Conservation (phyloP, 2,329 filamentous ascomycete genomes). For the Lecanicillium sp. region DNA sequence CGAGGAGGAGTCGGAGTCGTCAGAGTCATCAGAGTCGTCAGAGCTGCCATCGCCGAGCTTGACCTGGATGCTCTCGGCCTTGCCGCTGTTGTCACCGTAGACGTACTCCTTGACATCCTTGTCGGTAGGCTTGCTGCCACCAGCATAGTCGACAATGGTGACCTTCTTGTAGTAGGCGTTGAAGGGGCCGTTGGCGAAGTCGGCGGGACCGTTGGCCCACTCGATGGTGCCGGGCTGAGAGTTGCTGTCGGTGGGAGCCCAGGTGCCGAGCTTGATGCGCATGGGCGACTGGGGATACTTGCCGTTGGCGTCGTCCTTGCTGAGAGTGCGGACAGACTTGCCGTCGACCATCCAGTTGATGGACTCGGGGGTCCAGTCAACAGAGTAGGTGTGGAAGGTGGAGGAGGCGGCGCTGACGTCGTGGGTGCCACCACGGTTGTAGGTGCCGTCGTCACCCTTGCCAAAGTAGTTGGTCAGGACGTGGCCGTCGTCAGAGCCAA, state of each 20-base stretch:
- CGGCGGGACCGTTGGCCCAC: conserved; percentile 54
- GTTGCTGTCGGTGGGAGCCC: conserved; percentile 53
- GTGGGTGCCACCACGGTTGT: conserved; percentile 53
- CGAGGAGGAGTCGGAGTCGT: neutral
- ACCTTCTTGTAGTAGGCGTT: conserved; percentile 36
- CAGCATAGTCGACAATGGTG: conserved; percentile 34
- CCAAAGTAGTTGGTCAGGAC: conserved; percentile 81
- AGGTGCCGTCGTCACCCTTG: conserved; percentile 59
- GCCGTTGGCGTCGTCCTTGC: conserved; percentile 48
- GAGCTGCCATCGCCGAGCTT: conserved; percentile 3
- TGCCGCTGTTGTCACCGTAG: conserved; percentile 32
- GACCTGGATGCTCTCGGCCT: conserved; percentile 32
- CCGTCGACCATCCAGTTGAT: conserved; percentile 60
- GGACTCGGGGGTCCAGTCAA: conserved; percentile 59
- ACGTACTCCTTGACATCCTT: conserved; percentile 31
- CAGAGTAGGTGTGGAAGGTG: conserved; percentile 54
- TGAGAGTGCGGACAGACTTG: conserved; percentile 51
- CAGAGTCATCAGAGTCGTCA: conserved; percentile 3
- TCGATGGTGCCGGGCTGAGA: conserved; percentile 59
- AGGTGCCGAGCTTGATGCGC: conserved; percentile 61
- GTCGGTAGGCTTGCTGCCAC: conserved; percentile 21
- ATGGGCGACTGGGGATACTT: conserved; percentile 66
- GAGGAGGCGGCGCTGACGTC: conserved; percentile 40
- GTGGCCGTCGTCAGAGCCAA: conserved; percentile 58
- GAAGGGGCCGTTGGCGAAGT: conserved; percentile 35